Percentiles rank a stretch among this genome's conserved stretches.
Conservation (phyloP, 768 basidiomycete genomes). For the Antrodiella citrinella region DNA sequence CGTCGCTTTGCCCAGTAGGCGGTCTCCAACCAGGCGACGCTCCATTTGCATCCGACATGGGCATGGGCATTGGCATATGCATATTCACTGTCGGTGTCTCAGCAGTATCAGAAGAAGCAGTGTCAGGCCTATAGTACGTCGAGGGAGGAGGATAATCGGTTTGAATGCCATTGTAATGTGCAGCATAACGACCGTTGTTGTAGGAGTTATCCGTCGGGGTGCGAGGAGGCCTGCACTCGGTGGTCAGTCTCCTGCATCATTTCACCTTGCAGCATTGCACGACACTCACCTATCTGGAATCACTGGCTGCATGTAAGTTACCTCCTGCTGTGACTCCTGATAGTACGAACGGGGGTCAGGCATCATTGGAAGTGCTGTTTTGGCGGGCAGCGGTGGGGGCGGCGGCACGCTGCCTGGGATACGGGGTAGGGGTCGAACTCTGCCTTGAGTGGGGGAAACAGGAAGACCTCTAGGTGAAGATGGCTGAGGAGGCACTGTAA, state of each 20-base stretch:
- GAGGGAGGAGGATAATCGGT: neutral
- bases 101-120: slow-evolving; percentile 11
- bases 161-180: neutral
- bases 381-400: slow-evolving; percentile 14
- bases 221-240: neutral
- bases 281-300: neutral
- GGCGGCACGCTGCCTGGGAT: slow-evolving; percentile 15
- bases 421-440: slow-evolving; percentile 20
- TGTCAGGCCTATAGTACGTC: slow-evolving; percentile 3
- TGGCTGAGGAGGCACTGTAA: slow-evolving; percentile 5
- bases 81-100: slow-evolving; percentile 2
- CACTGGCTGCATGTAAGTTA: slow-evolving; percentile 1
- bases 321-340: neutral
- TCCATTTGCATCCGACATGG: slow-evolving; percentile 12
- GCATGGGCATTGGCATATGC: slow-evolving; percentile 17
- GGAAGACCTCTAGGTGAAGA: slow-evolving; percentile 10
- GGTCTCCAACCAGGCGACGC: slow-evolving; percentile 1
- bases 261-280: neutral
- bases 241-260: neutral
- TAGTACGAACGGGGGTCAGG: slow-evolving; percentile 10
- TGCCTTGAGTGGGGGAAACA: slow-evolving; percentile 16
- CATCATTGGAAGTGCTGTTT: slow-evolving; percentile 8
- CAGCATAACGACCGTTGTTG: neutral
- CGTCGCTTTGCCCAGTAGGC: neutral
- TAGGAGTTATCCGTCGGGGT: neutral